phyloP scores from a whole-genome alignment of 768 basidiomycete species.

The Hortiboletus campestris region DNA sequence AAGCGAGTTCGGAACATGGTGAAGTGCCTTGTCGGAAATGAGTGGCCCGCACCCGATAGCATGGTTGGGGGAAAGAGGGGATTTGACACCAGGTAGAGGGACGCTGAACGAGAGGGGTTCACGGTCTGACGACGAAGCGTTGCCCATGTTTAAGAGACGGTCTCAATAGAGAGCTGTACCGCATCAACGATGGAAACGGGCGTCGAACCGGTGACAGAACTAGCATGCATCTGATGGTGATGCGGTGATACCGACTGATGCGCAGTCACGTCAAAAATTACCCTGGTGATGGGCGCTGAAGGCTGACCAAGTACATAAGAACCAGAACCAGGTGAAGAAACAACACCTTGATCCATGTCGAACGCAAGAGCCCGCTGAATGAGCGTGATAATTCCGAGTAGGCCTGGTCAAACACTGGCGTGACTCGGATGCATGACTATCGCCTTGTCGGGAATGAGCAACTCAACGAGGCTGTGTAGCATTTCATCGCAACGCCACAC shows the following conservation, averaged over 20 bases:
- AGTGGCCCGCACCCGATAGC: slow-evolving; percentile 16
- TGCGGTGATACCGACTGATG: background rate
- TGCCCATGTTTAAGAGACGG: slow-evolving; percentile 1
- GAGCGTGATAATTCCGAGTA: too few relatives aligned
- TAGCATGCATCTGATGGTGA: background rate
- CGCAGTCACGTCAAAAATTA: background rate
- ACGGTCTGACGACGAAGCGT: background rate
- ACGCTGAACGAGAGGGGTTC: background rate
- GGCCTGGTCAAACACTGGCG: too few relatives aligned
- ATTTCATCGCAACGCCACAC: background rate
- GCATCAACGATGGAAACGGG: background rate
- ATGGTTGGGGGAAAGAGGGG: background rate
- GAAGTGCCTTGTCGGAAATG: background rate
- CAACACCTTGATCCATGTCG: background rate
- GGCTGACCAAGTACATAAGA: background rate
- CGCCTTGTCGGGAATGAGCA: background rate
- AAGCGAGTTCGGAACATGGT: slow-evolving; percentile 19
- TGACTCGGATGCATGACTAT: too few relatives aligned
- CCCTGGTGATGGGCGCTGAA: background rate
- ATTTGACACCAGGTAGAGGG: background rate
- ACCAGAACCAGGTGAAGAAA: background rate
- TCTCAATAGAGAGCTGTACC: slow-evolving; percentile 1
- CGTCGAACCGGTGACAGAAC: too few relatives aligned
- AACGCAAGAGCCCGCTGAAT: background rate
- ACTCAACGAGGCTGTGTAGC: background rate